A percentile compares a stretch with the other conserved stretches of the same genome.
Conservation (phyloP, 352 stramenopile species). For the Globisporangium orthogonon region DNA sequence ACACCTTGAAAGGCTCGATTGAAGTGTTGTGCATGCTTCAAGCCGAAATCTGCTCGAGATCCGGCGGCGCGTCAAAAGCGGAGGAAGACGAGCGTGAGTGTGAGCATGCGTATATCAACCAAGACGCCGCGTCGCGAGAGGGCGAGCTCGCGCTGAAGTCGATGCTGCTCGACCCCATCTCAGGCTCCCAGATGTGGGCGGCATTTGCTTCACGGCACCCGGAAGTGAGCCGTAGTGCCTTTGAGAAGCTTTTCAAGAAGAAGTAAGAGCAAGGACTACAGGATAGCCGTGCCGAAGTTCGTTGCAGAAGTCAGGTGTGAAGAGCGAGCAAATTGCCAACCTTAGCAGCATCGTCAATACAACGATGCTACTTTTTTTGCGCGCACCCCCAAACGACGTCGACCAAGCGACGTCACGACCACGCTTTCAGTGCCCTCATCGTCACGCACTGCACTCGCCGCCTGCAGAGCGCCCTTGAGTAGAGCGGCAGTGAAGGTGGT, state of each 20-base stretch:
- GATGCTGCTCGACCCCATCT: constrained; percentile 26
- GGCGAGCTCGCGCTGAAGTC: constrained; percentile 29
- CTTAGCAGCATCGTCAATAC: too few relatives aligned
- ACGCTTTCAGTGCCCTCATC: too few relatives aligned
- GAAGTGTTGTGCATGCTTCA: constrained; percentile 19
- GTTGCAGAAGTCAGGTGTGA: too few relatives aligned
- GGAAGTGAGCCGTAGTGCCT: constrained; percentile 24
- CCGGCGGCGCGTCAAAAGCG: not conserved
- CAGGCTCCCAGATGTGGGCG: constrained; percentile 23
- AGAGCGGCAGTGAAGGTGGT: too few relatives aligned
- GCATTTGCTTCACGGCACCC: constrained; percentile 20
- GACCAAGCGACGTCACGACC: too few relatives aligned
- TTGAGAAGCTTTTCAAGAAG: constrained; percentile 23
- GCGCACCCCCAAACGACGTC: too few relatives aligned
- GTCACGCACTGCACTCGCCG: too few relatives aligned
- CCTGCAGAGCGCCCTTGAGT: too few relatives aligned
- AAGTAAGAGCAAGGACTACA: not conserved
- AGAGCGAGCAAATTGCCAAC: too few relatives aligned
- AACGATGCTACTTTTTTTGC: too few relatives aligned
- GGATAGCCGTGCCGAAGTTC: too few relatives aligned
- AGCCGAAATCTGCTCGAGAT: constrained; percentile 6
- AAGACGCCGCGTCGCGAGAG: constrained; percentile 24
- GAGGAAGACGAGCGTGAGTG: constrained; percentile 10
- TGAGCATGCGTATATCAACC: constrained; percentile 20
- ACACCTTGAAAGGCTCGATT: constrained; percentile 18